A percentile compares a stretch with the other conserved stretches of the same genome.
Evolutionary conservation across 2,329 filamentous ascomycete genomes (phyloP).

Genomic region (Colletotrichum somersetense): DNA sequence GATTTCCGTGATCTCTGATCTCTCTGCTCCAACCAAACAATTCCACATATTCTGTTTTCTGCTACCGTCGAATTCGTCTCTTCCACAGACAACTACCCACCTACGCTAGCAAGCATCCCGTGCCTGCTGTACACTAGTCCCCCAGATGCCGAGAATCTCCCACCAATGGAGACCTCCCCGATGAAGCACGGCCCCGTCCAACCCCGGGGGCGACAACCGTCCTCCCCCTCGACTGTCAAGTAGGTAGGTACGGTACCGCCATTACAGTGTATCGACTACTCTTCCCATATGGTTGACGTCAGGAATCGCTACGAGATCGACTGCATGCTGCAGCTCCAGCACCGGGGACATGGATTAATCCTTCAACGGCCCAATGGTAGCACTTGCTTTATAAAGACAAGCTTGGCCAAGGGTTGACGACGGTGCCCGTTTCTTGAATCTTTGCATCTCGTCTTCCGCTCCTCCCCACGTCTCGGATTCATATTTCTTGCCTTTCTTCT

Average conservation of each 20-base stretch:
- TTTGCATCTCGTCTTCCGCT: background rate
- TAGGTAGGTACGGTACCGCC: background rate
- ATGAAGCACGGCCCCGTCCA: slow-evolving; percentile 5
- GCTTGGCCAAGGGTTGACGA: background rate
- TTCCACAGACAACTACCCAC: background rate
- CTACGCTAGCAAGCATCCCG: background rate
- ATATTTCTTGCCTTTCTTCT: background rate
- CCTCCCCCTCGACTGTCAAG: background rate
- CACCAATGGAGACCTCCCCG: slow-evolving; percentile 18
- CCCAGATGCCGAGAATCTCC: background rate
- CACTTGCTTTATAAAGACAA: slow-evolving; percentile 7
- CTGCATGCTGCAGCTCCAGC: background rate
- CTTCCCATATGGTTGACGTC: slow-evolving; percentile 34
- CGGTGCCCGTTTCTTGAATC: background rate
- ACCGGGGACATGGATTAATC: background rate
- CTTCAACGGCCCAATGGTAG: slow-evolving; percentile 3
- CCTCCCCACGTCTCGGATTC: background rate
- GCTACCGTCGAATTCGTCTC: background rate
- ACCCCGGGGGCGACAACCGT: background rate
- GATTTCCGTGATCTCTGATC: slow-evolving; percentile 16
- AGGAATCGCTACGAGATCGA: background rate
- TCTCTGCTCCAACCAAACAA: background rate
- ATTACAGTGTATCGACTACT: no score
- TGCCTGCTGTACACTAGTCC: background rate
- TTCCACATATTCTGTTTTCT: background rate